These are phyloP conservation scores for Ustilago hordei DNA, from an alignment of 1,284 basidiomycete species.

Conservation along the genomic window DNA sequence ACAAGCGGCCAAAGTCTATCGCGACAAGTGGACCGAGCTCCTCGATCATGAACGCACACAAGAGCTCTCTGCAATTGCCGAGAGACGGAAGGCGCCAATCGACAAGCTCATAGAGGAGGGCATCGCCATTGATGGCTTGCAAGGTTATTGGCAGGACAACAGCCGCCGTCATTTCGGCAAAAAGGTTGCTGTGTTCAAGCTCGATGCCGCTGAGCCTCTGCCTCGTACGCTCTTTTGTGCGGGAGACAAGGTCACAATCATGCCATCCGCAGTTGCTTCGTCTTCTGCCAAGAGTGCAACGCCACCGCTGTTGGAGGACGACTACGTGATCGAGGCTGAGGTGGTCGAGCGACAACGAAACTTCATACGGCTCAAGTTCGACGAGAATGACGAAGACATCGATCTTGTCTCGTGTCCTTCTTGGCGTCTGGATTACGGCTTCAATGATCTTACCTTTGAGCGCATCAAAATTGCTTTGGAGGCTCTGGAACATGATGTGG, in stretches of 20 bases:
- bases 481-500: constrained; percentile 76
- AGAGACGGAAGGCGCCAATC: constrained; percentile 53
- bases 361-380: constrained; percentile 59
- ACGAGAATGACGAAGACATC: constrained; percentile 45
- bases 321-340: constrained; percentile 49
- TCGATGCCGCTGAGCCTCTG: constrained; percentile 50
- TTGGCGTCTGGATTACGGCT: constrained; percentile 78
- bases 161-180: constrained; percentile 57
- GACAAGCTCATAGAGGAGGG: constrained; percentile 53
- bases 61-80: constrained; percentile 47
- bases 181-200: constrained; percentile 60
- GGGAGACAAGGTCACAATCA: constrained; percentile 57
- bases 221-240: constrained; percentile 54
- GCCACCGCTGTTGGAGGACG: constrained; percentile 12
- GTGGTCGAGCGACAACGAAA: constrained; percentile 54
- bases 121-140: constrained; percentile 58
- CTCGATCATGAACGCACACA: constrained; percentile 53
- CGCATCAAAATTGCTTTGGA: constrained; percentile 79
- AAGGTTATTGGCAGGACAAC: constrained; percentile 63
- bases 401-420: constrained; percentile 58
- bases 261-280: constrained; percentile 23
- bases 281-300: neutral
- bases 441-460: constrained; percentile 76
- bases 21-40: constrained; percentile 49
- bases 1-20: constrained; percentile 38